Conservation (phyloP, 2,329 filamentous ascomycete genomes). For the Aureobasidium sp. region DNA sequence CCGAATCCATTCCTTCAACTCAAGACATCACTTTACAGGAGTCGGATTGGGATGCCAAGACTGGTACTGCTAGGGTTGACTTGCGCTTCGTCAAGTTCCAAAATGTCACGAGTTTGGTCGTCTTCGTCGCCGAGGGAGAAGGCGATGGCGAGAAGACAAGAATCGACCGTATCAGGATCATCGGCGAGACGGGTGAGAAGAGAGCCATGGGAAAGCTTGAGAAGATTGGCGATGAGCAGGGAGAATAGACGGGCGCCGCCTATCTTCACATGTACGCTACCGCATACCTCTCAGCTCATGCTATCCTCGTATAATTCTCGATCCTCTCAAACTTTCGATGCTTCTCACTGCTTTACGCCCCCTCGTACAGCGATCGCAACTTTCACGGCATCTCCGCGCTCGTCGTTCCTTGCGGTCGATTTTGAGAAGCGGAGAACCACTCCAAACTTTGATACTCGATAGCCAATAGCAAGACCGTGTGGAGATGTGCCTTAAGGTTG, state of each 20-base stretch:
- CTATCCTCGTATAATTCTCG: neutral
- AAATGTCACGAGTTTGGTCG: slow-evolving; percentile 74
- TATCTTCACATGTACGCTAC: neutral
- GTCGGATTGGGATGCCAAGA: slow-evolving; percentile 62
- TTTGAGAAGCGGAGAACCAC: neutral
- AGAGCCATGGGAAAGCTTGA: slow-evolving; percentile 89
- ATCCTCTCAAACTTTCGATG: neutral
- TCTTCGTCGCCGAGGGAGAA: slow-evolving; percentile 78
- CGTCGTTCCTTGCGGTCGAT: neutral
- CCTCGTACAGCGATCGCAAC: neutral
- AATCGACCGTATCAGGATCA: slow-evolving; percentile 68
- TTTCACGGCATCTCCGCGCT: neutral
- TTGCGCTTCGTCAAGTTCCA: slow-evolving; percentile 97
- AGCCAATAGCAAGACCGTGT: too few relatives aligned
- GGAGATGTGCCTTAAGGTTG: neutral
- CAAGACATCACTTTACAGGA: slow-evolving; percentile 69
- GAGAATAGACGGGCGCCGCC: slow-evolving; percentile 40
- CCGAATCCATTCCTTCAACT: slow-evolving; percentile 74
- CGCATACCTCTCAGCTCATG: neutral
- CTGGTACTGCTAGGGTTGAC: slow-evolving; percentile 45
- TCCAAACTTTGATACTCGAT: neutral
- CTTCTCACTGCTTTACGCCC: neutral
- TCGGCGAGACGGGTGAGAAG: slow-evolving; percentile 88
- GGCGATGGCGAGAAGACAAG: slow-evolving; percentile 78
- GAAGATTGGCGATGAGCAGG: slow-evolving; percentile 76